phyloP scores from a whole-genome alignment of 2,329 filamentous ascomycete species.

The Ilyonectria sp. region DNA sequence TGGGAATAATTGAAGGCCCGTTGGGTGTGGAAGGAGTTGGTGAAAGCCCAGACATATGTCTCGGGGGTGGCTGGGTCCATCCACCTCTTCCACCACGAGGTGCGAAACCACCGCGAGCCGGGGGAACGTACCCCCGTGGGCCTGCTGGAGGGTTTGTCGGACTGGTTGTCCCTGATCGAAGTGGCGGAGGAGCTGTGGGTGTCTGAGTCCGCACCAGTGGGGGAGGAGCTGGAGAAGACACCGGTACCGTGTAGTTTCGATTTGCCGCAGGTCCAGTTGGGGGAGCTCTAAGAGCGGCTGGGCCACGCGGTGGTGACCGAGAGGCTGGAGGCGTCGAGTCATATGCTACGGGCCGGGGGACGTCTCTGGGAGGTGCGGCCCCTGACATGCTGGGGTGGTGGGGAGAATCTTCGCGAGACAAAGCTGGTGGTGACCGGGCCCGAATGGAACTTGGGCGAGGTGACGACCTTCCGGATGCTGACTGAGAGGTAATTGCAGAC shows the following conservation, averaged over 20 bases:
- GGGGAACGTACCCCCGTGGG: constrained; percentile 67
- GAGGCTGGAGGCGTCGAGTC: constrained; percentile 48
- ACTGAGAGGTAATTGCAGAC: constrained; percentile 66
- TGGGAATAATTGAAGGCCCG: constrained; percentile 61
- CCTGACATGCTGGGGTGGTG: constrained; percentile 45
- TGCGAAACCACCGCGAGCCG: constrained; percentile 61
- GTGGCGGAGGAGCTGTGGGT: constrained; percentile 51
- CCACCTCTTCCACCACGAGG: constrained; percentile 62
- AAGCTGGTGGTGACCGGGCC: constrained; percentile 64
- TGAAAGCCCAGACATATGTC: constrained; percentile 54
- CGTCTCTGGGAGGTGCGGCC: constrained; percentile 47
- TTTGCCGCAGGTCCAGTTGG: constrained; percentile 60
- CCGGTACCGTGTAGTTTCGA: constrained; percentile 58
- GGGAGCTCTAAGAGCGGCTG: constrained; percentile 66
- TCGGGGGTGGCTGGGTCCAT: constrained; percentile 57
- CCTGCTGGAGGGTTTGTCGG: constrained; percentile 68
- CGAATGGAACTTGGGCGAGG: constrained; percentile 65
- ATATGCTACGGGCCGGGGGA: constrained; percentile 46
- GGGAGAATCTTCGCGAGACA: constrained; percentile 58
- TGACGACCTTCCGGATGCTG: constrained; percentile 66
- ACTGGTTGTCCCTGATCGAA: constrained; percentile 59
- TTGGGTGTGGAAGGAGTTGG: constrained; percentile 58
- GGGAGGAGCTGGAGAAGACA: constrained; percentile 53
- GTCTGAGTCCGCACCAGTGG: constrained; percentile 55
- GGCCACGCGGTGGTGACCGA: constrained; percentile 69